Evolutionary conservation across 2,329 filamentous ascomycete species (phyloP).

Genomic region (Xylaria sp.): DNA sequence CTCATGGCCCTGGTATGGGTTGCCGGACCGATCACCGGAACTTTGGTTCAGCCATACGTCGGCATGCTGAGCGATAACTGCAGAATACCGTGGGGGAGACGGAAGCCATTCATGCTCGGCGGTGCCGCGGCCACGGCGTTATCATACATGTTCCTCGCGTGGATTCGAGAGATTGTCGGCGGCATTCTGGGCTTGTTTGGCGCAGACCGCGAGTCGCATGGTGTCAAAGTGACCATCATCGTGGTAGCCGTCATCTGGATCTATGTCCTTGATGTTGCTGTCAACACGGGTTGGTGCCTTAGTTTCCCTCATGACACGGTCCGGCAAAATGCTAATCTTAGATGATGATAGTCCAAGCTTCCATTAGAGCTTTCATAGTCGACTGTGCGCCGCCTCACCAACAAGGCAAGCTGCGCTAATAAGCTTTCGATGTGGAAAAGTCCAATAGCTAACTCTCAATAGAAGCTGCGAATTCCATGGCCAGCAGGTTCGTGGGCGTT

Average conservation of each 20-base stretch:
- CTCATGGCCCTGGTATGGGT: slow-evolving; percentile 85
- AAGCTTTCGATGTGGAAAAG: not conserved
- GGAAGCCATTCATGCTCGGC: slow-evolving; percentile 79
- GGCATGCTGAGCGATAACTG: slow-evolving; percentile 82
- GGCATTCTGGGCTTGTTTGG: slow-evolving; percentile 72
- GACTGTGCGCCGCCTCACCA: slow-evolving; percentile 92
- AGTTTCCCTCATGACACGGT: not conserved
- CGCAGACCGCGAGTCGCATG: slow-evolving; percentile 64
- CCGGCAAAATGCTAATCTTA: slow-evolving; percentile 15
- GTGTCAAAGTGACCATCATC: slow-evolving; percentile 69
- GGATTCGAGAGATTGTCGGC: slow-evolving; percentile 72
- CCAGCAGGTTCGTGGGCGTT: slow-evolving; percentile 80
- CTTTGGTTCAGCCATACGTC: slow-evolving; percentile 79
- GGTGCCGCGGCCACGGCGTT: slow-evolving; percentile 69
- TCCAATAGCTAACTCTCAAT: slow-evolving; percentile 11
- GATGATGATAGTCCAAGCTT: slow-evolving; percentile 74
- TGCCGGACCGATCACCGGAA: slow-evolving; percentile 76
- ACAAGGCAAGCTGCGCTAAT: slow-evolving; percentile 54
- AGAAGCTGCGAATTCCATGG: slow-evolving; percentile 92
- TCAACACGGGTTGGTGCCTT: slow-evolving; percentile 74
- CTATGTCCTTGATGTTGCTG: slow-evolving; percentile 89
- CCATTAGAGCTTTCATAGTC: slow-evolving; percentile 88
- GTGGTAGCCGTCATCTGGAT: slow-evolving; percentile 82
- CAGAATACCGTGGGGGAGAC: slow-evolving; percentile 72
- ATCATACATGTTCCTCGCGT: slow-evolving; percentile 71